phyloP scores from a whole-genome alignment of 2,329 filamentous ascomycete species.

The Diaporthe vaccinii region DNA sequence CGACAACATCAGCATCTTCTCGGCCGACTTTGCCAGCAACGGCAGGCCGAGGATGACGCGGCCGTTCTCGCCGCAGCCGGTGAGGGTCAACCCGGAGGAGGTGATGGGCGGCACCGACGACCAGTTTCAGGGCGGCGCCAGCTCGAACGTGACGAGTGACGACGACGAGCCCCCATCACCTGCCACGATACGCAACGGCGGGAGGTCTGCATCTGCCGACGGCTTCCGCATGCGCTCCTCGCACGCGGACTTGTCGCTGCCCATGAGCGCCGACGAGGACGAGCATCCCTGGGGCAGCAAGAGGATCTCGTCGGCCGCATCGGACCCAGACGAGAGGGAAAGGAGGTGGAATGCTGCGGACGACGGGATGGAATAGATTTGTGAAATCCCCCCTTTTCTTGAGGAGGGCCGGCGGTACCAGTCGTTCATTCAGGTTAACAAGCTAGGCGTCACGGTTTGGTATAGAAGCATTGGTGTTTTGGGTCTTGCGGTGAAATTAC shows the following conservation, averaged over 20 bases:
- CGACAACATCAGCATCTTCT: conserved; percentile 58
- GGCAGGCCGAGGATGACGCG: conserved; percentile 67
- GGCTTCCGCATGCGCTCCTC: conserved; percentile 22
- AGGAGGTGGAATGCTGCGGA: conserved; percentile 38
- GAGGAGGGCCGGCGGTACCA: not conserved
- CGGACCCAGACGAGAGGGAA: conserved; percentile 41
- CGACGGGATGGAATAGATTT: conserved; percentile 28
- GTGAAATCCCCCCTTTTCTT: not conserved
- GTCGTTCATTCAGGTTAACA: conserved; percentile 26
- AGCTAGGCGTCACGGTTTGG: conserved; percentile 41
- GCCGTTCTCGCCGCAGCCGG: conserved; percentile 71
- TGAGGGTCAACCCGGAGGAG: conserved; percentile 51
- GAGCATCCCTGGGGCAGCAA: conserved; percentile 26
- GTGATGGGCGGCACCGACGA: conserved; percentile 46
- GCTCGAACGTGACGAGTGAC: conserved; percentile 40
- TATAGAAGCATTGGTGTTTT: conserved; percentile 26
- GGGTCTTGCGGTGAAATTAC: conserved; percentile 5
- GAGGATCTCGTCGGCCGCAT: conserved; percentile 42
- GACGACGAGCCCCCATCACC: conserved; percentile 37
- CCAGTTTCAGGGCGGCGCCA: conserved; percentile 39
- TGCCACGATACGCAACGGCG: conserved; percentile 39
- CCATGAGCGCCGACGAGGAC: conserved; percentile 26
- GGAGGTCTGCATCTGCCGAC: conserved; percentile 36
- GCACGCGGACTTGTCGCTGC: conserved; percentile 32
- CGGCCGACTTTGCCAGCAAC: conserved; percentile 61